Base-by-base conservation (phyloP, 257 asterid genomes). In the Cruciata laevipes region DNA sequence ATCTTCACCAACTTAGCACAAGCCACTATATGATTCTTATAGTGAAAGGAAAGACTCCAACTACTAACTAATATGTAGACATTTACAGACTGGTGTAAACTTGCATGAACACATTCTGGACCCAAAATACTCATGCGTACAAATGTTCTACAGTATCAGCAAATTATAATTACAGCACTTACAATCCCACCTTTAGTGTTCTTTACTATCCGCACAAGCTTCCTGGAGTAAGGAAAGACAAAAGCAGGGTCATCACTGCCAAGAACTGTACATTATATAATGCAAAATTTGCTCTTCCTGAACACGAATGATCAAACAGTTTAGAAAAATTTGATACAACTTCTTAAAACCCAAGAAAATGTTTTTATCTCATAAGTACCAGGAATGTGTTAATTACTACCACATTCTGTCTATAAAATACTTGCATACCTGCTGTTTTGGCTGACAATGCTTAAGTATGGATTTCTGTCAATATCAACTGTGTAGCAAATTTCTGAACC, bases 401-500 rank as follows among this genome's bases (percentile, higher is more conserved):
- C 17, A 35, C 33, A 51, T 38, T 17, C 37, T 71, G 55, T 16
- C 33, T 7, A 17, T 17, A 4, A 47, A 17, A 47, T 9, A 30
- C 21, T 65, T 44, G 59, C 3, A 38, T 58, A 27, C 21, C 24
- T 25, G 6, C 37, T 38, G 25, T 3, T 42, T 44, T 20, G 20
- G 47, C 30, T 38, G 30, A 42, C 71, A 64, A 71, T 47, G 65
- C 55, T 56, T 0, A 61, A 47, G 69, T 7, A 35, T 49, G 58
- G 37, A 63, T 24, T 67, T 67, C 73, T 47, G 57, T 37, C 49
- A 35, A 49, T 11, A 59, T 53, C 59, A 76, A 66, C 76, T 62
- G 70, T 51, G 86, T 78, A 71, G 91, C 84, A 52, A 83, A 78
- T 64, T 75, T 80, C 88, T 83, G 85, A 76, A 85, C 80, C 66